A percentile compares a stretch with the other conserved stretches of the same genome.
These are phyloP conservation scores for Yarrowia sp. DNA, from an alignment of 805 yeast species.

Conservation along the genomic window DNA sequence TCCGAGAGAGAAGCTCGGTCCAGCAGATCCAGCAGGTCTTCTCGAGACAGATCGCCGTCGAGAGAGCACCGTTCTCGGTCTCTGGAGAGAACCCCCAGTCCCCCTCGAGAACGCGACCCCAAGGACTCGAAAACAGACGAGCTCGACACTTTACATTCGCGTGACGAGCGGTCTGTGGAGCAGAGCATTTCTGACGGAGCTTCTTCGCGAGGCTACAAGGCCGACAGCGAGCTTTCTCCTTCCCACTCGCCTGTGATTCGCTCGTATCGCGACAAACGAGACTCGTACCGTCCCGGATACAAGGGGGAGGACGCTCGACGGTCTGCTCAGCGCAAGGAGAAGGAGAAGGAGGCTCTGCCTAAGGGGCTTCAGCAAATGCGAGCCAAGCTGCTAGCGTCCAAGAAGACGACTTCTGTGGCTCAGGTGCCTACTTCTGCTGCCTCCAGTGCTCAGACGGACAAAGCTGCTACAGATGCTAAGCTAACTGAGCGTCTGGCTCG, in stretches of 20 bases:
- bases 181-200: background rate
- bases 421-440: background rate
- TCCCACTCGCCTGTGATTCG: background rate
- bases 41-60: too few species aligned
- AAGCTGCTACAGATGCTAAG: background rate
- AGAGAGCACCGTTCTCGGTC: too few species aligned
- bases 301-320: background rate
- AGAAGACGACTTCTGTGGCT: background rate
- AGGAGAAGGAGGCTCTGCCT: background rate
- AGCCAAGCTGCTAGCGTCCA: background rate
- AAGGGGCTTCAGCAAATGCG: constrained; percentile 1
- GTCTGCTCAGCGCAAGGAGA: background rate
- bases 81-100: too few species aligned
- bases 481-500: constrained; percentile 23
- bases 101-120: too few species aligned
- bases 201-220: background rate
- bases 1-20: background rate
- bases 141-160: too few species aligned
- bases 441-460: background rate
- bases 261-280: background rate
- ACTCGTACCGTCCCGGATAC: background rate
- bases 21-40: background rate
- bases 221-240: background rate
- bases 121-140: too few species aligned
- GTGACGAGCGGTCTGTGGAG: background rate